These are phyloP conservation scores for Turritis glabra DNA, from an alignment of 345 rosid species.

Conservation along the genomic window DNA sequence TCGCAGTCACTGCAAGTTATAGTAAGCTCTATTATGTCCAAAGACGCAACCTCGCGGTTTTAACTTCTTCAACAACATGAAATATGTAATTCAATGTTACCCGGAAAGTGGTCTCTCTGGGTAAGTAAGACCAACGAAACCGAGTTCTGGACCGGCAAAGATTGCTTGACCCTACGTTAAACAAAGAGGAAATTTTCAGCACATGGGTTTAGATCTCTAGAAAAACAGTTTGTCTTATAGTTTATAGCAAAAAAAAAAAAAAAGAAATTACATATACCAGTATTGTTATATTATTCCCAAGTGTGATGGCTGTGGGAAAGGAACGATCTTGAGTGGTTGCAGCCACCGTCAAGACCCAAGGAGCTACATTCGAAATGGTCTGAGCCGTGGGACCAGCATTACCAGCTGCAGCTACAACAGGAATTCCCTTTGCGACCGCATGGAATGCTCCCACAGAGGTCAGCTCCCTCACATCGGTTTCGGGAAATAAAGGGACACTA, in stretches of 20 bases:
- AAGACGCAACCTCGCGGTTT: background rate
- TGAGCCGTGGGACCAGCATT: slow-evolving; percentile 46
- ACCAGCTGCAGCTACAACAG: slow-evolving; percentile 48
- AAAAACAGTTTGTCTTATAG: background rate
- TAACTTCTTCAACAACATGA: background rate
- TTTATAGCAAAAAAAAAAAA: background rate
- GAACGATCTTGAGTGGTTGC: slow-evolving; percentile 56
- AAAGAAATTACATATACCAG: slow-evolving; percentile 2
- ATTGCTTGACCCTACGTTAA: slow-evolving; percentile 55
- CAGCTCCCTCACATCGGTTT: slow-evolving; percentile 43
- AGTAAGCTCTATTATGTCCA: background rate
- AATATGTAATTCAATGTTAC: background rate
- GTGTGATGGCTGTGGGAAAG: slow-evolving; percentile 44
- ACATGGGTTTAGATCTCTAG: background rate
- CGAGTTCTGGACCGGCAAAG: slow-evolving; percentile 45
- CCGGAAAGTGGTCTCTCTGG: slow-evolving; percentile 27
- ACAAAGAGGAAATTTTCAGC: background rate
- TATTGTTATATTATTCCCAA: slow-evolving; percentile 43
- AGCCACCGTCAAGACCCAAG: slow-evolving; percentile 60
- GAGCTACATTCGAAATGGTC: slow-evolving; percentile 44
- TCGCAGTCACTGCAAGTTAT: background rate
- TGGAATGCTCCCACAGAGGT: slow-evolving; percentile 49
- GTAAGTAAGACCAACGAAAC: slow-evolving; percentile 44
- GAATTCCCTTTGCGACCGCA: slow-evolving; percentile 48
- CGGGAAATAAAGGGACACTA: slow-evolving; percentile 36